phyloP scores from a whole-genome alignment of 2,329 filamentous ascomycete genomes.

The Thermothelomyces thermophilus region DNA sequence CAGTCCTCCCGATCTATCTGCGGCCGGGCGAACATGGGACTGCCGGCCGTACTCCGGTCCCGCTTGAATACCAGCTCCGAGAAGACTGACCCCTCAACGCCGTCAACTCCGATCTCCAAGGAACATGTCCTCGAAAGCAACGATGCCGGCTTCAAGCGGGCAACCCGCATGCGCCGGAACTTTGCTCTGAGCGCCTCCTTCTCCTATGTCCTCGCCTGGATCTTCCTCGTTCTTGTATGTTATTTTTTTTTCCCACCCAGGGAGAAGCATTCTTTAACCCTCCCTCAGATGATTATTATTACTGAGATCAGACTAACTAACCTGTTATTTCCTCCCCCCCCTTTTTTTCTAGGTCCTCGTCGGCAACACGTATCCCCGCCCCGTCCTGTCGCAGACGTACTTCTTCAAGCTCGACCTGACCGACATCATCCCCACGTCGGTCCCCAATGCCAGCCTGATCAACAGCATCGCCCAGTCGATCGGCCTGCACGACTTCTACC shows the following conservation, averaged over 20 bases:
- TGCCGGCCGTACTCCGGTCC: constrained; percentile 21
- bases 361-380: constrained; percentile 60
- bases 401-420: constrained; percentile 81
- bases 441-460: constrained; percentile 67
- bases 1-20: background rate
- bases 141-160: constrained; percentile 27
- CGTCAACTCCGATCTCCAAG: constrained; percentile 5
- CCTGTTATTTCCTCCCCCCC: too few species aligned
- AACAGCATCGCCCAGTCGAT: constrained; percentile 82
- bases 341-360: constrained; percentile 48
- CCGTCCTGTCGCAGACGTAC: constrained; percentile 63
- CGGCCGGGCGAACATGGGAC: constrained; percentile 12
- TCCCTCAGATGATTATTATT: background rate
- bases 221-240: constrained; percentile 73
- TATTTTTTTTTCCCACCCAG: too few species aligned
- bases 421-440: constrained; percentile 67
- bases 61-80: constrained; percentile 14
- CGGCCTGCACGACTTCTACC: constrained; percentile 90
- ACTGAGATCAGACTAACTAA: background rate
- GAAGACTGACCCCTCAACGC: constrained; percentile 3
- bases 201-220: constrained; percentile 65
- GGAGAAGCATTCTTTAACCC: too few species aligned
- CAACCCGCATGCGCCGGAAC: constrained; percentile 48
- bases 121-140: background rate
- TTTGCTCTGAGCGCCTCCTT: constrained; percentile 60